phyloP scores from a whole-genome alignment of 805 yeast species.

The Yarrowia sp. region DNA sequence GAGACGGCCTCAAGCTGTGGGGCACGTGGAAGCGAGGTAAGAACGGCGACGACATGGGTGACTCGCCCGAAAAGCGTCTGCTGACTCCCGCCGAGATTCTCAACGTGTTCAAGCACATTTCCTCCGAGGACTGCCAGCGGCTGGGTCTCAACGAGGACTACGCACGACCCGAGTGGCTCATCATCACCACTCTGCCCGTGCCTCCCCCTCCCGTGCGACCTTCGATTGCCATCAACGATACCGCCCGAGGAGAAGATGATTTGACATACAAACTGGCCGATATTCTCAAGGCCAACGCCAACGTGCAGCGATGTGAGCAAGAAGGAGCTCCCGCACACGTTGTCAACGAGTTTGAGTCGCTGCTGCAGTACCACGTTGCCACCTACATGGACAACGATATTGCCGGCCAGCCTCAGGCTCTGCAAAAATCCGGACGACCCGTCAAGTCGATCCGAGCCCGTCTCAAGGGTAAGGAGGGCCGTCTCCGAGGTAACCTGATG shows the following conservation, averaged over 20 bases:
- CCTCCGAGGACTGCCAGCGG: constrained; percentile 72
- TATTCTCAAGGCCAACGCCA: constrained; percentile 91
- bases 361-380: constrained; percentile 95
- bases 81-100: constrained; percentile 85
- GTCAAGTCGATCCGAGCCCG: constrained; percentile 99
- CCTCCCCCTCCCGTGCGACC: constrained; percentile 99
- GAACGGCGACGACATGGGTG: constrained; percentile 67
- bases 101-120: constrained; percentile 87
- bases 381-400: constrained; percentile 99
- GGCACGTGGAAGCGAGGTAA: constrained; percentile 98
- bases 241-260: constrained; percentile 99
- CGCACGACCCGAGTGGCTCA: constrained; percentile 98
- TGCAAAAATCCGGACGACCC: constrained; percentile 98
- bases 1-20: constrained; percentile 92
- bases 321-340: constrained; percentile 99
- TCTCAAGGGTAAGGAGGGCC: constrained; percentile 98
- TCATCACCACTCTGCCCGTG: constrained; percentile 94
- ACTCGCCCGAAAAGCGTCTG: constrained; percentile 87
- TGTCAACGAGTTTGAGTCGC: constrained; percentile 90
- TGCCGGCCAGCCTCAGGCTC: constrained; percentile 99
- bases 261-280: constrained; percentile 96
- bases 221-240: constrained; percentile 94
- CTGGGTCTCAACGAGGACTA: constrained; percentile 93
- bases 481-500: constrained; percentile 97
- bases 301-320: constrained; percentile 94